A percentile compares a stretch with the other conserved stretches of the same genome.
Conservation (phyloP, 2,329 filamentous ascomycete species). For the Botrytis squamosa region DNA sequence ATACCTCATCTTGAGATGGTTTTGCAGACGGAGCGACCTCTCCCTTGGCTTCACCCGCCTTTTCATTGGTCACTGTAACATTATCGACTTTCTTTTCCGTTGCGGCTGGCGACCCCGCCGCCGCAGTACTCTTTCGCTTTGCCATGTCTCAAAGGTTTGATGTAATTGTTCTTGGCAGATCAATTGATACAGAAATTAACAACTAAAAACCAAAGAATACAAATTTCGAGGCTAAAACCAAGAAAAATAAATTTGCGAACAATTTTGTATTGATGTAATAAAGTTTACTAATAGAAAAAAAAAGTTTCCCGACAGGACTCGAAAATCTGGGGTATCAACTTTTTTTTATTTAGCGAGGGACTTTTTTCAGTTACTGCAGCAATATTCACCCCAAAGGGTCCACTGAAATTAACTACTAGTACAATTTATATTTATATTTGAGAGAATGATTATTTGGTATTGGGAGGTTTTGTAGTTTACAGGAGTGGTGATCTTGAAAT, state of each 20-base stretch:
- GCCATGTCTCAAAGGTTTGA: not conserved
- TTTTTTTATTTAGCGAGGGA: conserved; percentile 25
- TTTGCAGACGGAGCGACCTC: not conserved
- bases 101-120: not conserved
- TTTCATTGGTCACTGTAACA: not conserved
- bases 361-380: conserved; percentile 24
- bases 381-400: conserved; percentile 3
- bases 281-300: not conserved
- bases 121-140: not conserved
- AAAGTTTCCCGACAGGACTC: not conserved
- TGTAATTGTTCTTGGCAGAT: not conserved
- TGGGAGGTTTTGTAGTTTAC: not conserved
- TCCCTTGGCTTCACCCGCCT: not conserved
- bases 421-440: not conserved
- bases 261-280: not conserved
- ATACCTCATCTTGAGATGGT: conserved; percentile 8
- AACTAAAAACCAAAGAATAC: too few species aligned
- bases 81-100: conserved; percentile 1
- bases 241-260: not conserved
- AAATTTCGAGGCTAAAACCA: not conserved
- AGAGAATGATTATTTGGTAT: not conserved
- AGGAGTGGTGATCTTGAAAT: not conserved
- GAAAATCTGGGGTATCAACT: conserved; percentile 14
- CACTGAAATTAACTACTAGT: not conserved
- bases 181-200: not conserved